A percentile compares a stretch with the other conserved stretches of the same genome.
These are phyloP conservation scores for Trichoderma harzianum DNA, from an alignment of 2,329 filamentous ascomycete species.

Conservation along the genomic window DNA sequence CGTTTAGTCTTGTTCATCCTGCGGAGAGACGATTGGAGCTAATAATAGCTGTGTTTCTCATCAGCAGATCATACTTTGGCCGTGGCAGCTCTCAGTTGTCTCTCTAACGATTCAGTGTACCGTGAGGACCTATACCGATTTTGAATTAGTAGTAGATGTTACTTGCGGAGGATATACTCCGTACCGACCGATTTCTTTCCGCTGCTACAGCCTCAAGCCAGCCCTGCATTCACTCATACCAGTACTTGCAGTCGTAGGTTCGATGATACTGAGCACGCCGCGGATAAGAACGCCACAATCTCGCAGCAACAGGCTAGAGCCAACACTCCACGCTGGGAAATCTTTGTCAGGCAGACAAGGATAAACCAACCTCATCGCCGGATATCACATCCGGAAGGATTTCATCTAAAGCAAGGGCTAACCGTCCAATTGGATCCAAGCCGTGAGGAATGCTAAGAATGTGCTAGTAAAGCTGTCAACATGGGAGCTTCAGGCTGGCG, in stretches of 20 bases:
- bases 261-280: neutral
- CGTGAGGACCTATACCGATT: neutral
- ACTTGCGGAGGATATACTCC: neutral
- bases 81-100: neutral
- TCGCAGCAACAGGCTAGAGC: neutral
- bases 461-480: neutral
- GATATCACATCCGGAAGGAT: conserved; percentile 7
- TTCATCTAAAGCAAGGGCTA: neutral
- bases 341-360: neutral
- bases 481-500: neutral
- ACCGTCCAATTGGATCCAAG: conserved; percentile 8
- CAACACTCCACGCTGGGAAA: neutral
- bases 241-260: neutral
- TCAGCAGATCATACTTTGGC: neutral
- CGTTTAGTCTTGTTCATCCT: conserved; percentile 11
- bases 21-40: neutral
- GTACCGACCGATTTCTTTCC: neutral
- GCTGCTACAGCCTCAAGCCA: neutral
- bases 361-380: neutral
- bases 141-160: neutral
- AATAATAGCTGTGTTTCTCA: conserved; percentile 3
- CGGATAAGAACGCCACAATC: conserved; percentile 2
- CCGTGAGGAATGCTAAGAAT: neutral
- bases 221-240: neutral
- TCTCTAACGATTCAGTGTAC: neutral